phyloP scores from a whole-genome alignment of 2,329 filamentous ascomycete species.

The Colletotrichum lupini region DNA sequence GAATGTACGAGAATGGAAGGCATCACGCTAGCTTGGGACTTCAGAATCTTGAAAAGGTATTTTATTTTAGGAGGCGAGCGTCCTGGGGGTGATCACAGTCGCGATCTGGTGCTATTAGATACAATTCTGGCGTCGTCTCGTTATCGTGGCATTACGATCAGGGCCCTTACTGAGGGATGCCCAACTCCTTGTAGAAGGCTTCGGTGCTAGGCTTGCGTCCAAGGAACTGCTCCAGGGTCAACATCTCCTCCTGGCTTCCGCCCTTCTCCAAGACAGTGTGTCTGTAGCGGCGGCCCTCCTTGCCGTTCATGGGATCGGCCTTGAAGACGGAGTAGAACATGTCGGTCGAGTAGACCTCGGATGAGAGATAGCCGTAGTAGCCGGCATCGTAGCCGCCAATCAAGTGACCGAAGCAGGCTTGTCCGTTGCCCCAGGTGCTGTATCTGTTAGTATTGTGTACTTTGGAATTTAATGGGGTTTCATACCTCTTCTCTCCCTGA shows the following conservation, averaged over 20 bases:
- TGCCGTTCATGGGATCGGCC: constrained; percentile 80
- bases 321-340: constrained; percentile 89
- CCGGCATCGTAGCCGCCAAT: constrained; percentile 88
- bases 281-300: constrained; percentile 79
- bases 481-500: constrained; percentile 66
- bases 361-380: constrained; percentile 82
- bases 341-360: constrained; percentile 84
- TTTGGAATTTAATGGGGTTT: constrained; percentile 6
- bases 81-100: neutral
- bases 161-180: constrained; percentile 46
- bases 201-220: constrained; percentile 81
- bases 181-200: constrained; percentile 84
- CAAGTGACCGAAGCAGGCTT: constrained; percentile 84
- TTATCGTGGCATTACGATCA: neutral
- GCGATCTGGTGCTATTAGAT: constrained; percentile 5
- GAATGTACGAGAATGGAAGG: no score
- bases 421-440: constrained; percentile 79
- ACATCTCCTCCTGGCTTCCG: constrained; percentile 84
- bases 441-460: constrained; percentile 40
- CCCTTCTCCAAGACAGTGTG: constrained; percentile 83
- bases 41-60: neutral
- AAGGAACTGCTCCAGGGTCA: constrained; percentile 81
- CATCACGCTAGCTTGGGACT: no score
- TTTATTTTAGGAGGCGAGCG: neutral
- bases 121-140: constrained; percentile 6